These are phyloP conservation scores for Salix koriyanagi DNA, from an alignment of 345 rosid species.

Conservation along the genomic window DNA sequence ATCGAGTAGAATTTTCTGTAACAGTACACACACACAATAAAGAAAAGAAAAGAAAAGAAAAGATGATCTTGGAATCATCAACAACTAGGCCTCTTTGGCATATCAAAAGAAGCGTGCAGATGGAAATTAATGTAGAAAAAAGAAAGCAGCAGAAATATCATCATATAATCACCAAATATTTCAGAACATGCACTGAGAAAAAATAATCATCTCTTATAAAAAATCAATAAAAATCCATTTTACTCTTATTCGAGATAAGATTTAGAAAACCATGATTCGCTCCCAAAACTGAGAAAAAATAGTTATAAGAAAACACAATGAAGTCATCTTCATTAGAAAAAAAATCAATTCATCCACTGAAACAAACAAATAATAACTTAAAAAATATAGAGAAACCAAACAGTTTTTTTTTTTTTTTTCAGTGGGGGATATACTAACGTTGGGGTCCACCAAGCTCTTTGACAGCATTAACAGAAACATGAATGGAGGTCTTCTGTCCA, in stretches of 20 bases:
- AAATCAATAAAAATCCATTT: background rate
- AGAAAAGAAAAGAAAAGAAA: too few species aligned
- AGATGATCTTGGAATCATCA: too few species aligned
- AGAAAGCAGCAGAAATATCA: background rate
- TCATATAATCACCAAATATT: background rate
- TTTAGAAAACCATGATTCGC: background rate
- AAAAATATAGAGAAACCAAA: background rate
- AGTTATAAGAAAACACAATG: background rate
- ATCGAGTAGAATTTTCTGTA: too few species aligned
- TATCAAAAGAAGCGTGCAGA: too few species aligned
- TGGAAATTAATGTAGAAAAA: too few species aligned
- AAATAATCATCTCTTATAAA: background rate
- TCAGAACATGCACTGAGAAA: background rate
- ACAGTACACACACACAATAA: too few species aligned
- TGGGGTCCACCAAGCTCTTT: slow-evolving; percentile 25
- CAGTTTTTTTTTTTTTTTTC: background rate
- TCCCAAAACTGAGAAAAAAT: background rate
- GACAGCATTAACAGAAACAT: slow-evolving; percentile 15
- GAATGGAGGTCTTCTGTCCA: slow-evolving; percentile 20
- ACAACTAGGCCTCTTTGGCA: too few species aligned
- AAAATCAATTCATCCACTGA: background rate
- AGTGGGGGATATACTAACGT: slow-evolving; percentile 17
- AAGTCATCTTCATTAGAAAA: background rate
- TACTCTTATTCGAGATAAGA: background rate
- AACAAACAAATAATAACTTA: background rate